These are phyloP conservation scores for Tremella mesenterica DNA, from an alignment of 768 basidiomycete genomes.

Conservation along the genomic window DNA sequence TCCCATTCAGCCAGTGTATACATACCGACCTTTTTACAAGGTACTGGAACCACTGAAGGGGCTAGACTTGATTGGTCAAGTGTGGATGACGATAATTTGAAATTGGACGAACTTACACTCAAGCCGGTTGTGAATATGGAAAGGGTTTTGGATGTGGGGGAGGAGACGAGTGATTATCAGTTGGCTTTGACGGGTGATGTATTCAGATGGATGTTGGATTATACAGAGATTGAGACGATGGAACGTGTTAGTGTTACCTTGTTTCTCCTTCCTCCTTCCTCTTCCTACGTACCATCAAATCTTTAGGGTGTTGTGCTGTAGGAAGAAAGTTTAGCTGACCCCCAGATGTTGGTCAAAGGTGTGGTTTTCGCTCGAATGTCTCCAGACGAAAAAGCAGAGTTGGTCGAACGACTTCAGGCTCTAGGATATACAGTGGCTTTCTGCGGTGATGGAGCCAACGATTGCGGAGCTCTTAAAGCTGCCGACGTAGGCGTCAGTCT, in stretches of 20 bases:
- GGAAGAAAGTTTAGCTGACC: not conserved
- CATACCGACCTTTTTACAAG: constrained; percentile 66
- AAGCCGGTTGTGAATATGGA: constrained; percentile 66
- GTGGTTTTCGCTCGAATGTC: constrained; percentile 98
- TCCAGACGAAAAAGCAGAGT: constrained; percentile 97
- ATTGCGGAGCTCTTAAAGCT: constrained; percentile 95
- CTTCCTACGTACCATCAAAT: not conserved
- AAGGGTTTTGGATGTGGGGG: constrained; percentile 55
- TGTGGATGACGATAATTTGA: constrained; percentile 77
- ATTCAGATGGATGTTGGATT: constrained; percentile 96
- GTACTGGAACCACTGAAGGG: constrained; percentile 49
- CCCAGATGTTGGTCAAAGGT: constrained; percentile 90
- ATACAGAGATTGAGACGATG: constrained; percentile 84
- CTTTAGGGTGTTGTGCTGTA: not conserved
- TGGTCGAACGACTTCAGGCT: constrained; percentile 84
- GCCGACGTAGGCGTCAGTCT: constrained; percentile 95
- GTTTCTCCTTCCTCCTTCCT: not conserved
- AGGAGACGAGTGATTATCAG: constrained; percentile 77
- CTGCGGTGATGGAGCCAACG: constrained; percentile 98
- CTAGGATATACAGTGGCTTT: constrained; percentile 95
- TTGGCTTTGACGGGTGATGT: constrained; percentile 89
- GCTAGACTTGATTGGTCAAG: constrained; percentile 79
- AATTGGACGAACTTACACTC: constrained; percentile 78
- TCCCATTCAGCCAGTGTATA: constrained; percentile 84
- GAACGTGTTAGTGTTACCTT: constrained; percentile 60